Evolutionary conservation across 116 monocot genomes (phyloP).

Genomic region (Iris pallida): DNA sequence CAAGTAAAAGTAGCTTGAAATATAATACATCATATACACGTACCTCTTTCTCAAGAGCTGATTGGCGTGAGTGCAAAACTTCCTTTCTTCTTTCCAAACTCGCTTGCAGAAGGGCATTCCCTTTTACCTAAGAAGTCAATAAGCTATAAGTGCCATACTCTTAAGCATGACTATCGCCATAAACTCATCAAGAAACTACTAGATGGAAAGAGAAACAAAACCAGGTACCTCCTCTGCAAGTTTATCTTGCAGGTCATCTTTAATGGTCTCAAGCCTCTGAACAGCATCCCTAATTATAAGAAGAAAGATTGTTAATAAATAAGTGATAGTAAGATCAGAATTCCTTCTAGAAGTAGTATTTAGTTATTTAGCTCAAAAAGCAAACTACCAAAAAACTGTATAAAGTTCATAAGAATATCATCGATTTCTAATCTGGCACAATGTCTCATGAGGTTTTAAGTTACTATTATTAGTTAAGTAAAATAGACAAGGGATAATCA

Average conservation of each 20-base stretch:
- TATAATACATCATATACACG: constrained; percentile 13
- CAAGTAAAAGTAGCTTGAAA: constrained; percentile 6
- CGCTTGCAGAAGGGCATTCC: constrained; percentile 50
- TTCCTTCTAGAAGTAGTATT: too few species aligned
- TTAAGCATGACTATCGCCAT: too few species aligned
- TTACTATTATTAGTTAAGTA: too few species aligned
- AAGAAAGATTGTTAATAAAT: neutral
- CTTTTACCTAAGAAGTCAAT: constrained; percentile 46
- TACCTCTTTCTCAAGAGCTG: constrained; percentile 87
- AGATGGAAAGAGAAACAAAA: neutral
- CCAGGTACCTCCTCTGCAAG: constrained; percentile 61
- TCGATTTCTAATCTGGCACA: too few species aligned
- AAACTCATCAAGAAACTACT: neutral
- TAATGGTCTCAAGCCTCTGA: constrained; percentile 64
- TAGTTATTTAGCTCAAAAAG: too few species aligned
- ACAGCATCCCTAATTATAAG: constrained; percentile 40
- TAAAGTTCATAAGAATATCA: too few species aligned
- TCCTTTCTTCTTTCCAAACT: constrained; percentile 63
- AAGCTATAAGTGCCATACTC: constrained; percentile 1
- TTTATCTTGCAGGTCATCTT: constrained; percentile 66
- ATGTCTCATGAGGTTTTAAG: too few species aligned
- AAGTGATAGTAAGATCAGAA: too few species aligned
- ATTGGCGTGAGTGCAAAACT: constrained; percentile 43
- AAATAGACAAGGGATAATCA: too few species aligned
- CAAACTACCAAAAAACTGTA: too few species aligned